Evolutionary conservation across 2,329 filamentous ascomycete genomes (phyloP), one percentile per base, ranked within the genome.

Genomic region (Sporothrix protearum): DNA sequence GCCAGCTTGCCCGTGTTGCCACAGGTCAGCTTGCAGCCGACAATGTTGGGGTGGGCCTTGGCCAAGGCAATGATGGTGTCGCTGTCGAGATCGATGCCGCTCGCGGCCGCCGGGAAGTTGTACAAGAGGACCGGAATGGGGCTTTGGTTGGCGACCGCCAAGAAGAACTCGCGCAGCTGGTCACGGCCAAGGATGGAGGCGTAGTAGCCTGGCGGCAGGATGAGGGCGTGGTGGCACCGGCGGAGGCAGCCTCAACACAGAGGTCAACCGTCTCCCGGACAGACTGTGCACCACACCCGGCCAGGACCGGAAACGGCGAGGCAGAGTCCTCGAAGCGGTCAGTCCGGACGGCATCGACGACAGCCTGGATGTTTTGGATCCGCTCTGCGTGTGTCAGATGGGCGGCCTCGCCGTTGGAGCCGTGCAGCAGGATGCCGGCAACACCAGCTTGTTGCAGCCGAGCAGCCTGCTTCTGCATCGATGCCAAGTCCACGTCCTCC

Each of bases 371-470:
- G 74, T 92, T 83, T 69, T 84, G 81, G 68, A 86, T 85, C 66
- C 90, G 85, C 79, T 93, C 90, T n/a, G 85, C 83, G 74, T 86
- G 87, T 69, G 87, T 86, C 10, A 92, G 83, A 77, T 92, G 90
- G 2, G 91, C 89, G 0, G 91, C 91, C 81, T 93, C 91, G 76
- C 90, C 91, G 77, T 92, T 93, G 76, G 88, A 91, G 51, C 90
- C 90, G 78, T 92, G 90, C 3, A 88, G 88, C 25, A 91, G 87
- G 68, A 93, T 82, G 57, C 90, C 90, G 22, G 89, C 85, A 55
- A 92, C 85, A 47, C 89, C 90, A 28, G 88, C 85, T 71, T 85
- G 80, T 61, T 87, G 88, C 2, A 92, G 85, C 68, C 88, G 86
- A 28, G 87, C 81, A 36, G 88, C 88, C 73, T 86, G 84, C 28